phyloP scores from a whole-genome alignment of 768 basidiomycete species.

The Crepidotus variabilis region DNA sequence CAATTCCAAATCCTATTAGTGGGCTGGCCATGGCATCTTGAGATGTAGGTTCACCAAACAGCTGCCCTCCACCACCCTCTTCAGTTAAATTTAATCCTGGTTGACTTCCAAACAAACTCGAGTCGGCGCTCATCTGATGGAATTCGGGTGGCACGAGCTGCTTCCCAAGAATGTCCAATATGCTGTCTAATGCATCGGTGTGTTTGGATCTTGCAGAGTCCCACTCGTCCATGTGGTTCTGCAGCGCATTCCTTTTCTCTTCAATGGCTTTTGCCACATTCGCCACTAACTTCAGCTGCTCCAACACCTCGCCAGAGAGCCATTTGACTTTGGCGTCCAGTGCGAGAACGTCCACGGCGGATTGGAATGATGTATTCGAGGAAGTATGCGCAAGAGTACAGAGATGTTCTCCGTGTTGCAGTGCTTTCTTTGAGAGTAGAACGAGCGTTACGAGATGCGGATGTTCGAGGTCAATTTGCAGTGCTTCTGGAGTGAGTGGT shows the following conservation, averaged over 20 bases:
- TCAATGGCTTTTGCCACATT: constrained; percentile 73
- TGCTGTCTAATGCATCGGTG: constrained; percentile 57
- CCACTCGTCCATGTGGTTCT: constrained; percentile 68
- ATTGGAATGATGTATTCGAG: constrained; percentile 63
- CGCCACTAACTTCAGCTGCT: constrained; percentile 77
- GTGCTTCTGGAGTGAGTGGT: background rate
- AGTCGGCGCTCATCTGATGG: constrained; percentile 60
- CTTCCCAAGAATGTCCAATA: constrained; percentile 68
- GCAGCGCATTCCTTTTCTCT: constrained; percentile 59
- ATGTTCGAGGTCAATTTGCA: constrained; percentile 19
- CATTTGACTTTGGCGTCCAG: constrained; percentile 79
- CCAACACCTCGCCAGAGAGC: constrained; percentile 68
- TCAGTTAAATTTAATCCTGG: constrained; percentile 42
- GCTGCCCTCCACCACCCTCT: constrained; percentile 15
- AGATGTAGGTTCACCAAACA: background rate
- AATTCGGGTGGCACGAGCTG: constrained; percentile 79
- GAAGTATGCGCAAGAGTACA: constrained; percentile 64
- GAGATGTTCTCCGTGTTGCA: constrained; percentile 73
- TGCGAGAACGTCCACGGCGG: constrained; percentile 67
- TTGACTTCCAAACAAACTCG: constrained; percentile 81
- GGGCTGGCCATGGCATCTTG: background rate
- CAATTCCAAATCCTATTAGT: constrained; percentile 8
- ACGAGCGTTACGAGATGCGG: constrained; percentile 74
- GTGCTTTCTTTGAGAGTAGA: constrained; percentile 77
- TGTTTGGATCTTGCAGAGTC: constrained; percentile 59